Evolutionary conservation across 345 rosid genomes (phyloP).

Genomic region (Arabidopsis suecica): DNA sequence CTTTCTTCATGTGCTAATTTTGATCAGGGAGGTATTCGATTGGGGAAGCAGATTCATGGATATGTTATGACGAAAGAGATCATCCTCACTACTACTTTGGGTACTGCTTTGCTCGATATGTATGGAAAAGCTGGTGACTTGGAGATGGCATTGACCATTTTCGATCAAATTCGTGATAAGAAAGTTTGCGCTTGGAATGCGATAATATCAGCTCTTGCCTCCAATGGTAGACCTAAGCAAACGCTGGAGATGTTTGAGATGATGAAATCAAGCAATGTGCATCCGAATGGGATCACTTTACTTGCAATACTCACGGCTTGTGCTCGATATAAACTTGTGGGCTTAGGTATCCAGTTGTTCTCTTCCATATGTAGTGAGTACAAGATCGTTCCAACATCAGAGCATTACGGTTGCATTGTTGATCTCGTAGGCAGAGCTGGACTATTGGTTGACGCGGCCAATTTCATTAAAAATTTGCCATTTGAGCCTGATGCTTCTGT

Average conservation of each 20-base stretch:
- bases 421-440: constrained; percentile 85
- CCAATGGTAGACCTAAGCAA: constrained; percentile 54
- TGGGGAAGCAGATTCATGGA: constrained; percentile 75
- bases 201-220: constrained; percentile 61
- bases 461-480: constrained; percentile 59
- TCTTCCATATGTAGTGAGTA: constrained; percentile 47
- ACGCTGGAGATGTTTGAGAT: constrained; percentile 64
- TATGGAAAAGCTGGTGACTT: constrained; percentile 66
- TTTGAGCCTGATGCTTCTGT: constrained; percentile 69
- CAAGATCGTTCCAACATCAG: constrained; percentile 59
- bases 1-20: constrained; percentile 68
- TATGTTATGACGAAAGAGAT: constrained; percentile 51
- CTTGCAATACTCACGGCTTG: constrained; percentile 71
- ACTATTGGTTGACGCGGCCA: constrained; percentile 56
- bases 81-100: constrained; percentile 46
- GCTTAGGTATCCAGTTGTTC: constrained; percentile 56
- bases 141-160: constrained; percentile 48
- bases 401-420: constrained; percentile 79
- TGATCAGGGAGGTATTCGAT: constrained; percentile 47
- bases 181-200: constrained; percentile 75
- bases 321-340: constrained; percentile 59
- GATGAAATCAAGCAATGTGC: constrained; percentile 49
- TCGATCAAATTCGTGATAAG: constrained; percentile 45
- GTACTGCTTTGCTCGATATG: constrained; percentile 69
- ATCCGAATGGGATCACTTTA: constrained; percentile 65